Evolutionary conservation across 116 monocot species (phyloP).

Genomic region (Cymodocea nodosa): DNA sequence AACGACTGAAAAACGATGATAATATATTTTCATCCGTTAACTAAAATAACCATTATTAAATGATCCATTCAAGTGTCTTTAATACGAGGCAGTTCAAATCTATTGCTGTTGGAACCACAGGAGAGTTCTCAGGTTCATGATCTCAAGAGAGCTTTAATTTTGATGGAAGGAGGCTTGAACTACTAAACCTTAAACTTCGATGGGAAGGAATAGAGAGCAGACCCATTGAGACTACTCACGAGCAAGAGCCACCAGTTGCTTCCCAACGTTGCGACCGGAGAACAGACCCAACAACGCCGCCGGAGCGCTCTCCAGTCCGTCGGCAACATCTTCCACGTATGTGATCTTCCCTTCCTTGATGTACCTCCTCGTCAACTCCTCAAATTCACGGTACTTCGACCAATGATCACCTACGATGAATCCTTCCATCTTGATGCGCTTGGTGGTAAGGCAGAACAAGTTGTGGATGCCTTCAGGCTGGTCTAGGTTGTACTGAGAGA

Average conservation of each 20-base stretch:
- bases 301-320: constrained; percentile 43
- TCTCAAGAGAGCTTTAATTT: too few relatives aligned
- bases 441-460: constrained; percentile 16
- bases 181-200: too few relatives aligned
- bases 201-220: too few relatives aligned
- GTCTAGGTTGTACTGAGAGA: constrained; percentile 60
- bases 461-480: constrained; percentile 42
- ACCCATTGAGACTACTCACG: too few relatives aligned
- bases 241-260: constrained; percentile 26
- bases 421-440: constrained; percentile 39
- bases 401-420: constrained; percentile 23
- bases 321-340: constrained; percentile 32
- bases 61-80: too few relatives aligned
- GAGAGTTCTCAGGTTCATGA: too few relatives aligned
- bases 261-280: constrained; percentile 32
- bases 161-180: too few relatives aligned
- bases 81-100: too few relatives aligned
- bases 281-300: constrained; percentile 32
- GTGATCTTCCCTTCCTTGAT: constrained; percentile 42
- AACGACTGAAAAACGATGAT: too few relatives aligned
- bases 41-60: too few relatives aligned
- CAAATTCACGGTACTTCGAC: constrained; percentile 16
- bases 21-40: too few relatives aligned
- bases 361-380: constrained; percentile 11
- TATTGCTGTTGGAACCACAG: too few relatives aligned